phyloP scores from a whole-genome alignment of 2,329 filamentous ascomycete genomes.

The Shiraia bambusicola region DNA sequence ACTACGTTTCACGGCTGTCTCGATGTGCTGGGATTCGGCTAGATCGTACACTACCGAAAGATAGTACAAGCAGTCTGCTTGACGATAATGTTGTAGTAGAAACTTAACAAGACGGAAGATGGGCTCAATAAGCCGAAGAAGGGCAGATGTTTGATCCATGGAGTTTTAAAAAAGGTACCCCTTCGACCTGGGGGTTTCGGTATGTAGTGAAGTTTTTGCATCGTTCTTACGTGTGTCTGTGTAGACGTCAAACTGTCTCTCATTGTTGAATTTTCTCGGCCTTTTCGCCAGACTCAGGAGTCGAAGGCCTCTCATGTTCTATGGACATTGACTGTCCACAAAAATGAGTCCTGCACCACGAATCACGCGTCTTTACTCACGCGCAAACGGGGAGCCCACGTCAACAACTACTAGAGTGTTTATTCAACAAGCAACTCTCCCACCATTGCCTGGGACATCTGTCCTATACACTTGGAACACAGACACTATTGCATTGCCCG shows the following conservation, averaged over 20 bases:
- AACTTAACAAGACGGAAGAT: not conserved
- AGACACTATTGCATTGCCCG: not conserved
- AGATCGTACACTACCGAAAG: too few relatives aligned
- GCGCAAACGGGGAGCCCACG: not conserved
- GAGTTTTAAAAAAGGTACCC: too few relatives aligned
- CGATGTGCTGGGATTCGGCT: too few relatives aligned
- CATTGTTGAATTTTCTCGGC: too few relatives aligned
- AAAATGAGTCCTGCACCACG: not conserved
- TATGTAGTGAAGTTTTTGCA: not conserved
- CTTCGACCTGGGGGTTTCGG: not conserved
- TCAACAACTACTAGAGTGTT: not conserved
- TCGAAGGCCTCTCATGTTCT: too few relatives aligned
- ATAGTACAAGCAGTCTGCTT: too few relatives aligned
- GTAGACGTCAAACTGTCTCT: too few relatives aligned
- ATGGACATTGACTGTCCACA: not conserved
- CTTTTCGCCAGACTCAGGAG: too few relatives aligned
- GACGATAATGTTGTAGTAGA: too few relatives aligned
- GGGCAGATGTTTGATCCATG: too few relatives aligned
- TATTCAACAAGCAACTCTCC: not conserved
- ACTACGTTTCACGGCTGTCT: too few relatives aligned
- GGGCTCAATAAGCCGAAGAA: too few relatives aligned
- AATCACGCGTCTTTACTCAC: not conserved
- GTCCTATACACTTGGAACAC: not conserved
- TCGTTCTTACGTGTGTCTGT: not conserved
- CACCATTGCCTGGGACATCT: not conserved